A percentile compares a stretch with the other conserved stretches of the same genome.
Conservation (phyloP, 257 asterid genomes). For the Penstemon newberryi region DNA sequence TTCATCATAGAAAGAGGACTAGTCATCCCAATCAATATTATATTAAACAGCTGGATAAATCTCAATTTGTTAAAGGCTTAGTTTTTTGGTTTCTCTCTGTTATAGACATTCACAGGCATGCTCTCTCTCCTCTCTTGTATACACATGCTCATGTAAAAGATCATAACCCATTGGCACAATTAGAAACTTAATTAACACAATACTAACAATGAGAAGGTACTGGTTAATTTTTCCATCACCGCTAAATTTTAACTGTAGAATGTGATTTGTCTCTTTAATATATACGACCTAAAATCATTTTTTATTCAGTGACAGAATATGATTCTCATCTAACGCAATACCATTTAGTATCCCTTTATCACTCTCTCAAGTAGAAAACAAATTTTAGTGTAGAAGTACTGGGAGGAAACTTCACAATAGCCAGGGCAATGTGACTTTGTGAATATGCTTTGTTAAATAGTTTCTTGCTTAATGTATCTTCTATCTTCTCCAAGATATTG, state of each 20-base stretch:
- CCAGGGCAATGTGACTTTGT: neutral
- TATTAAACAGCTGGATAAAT: neutral
- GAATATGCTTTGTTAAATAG: neutral
- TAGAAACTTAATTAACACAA: neutral
- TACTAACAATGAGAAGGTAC: neutral
- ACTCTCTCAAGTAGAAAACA: neutral
- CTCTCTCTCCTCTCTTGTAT: constrained; percentile 10
- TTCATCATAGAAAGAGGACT: too few species aligned
- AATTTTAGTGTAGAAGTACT: neutral
- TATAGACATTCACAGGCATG: too few species aligned
- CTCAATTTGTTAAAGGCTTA: constrained; percentile 4
- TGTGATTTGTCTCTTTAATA: neutral
- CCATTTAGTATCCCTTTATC: constrained; percentile 5
- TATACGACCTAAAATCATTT: neutral
- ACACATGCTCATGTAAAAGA: neutral
- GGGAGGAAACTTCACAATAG: neutral
- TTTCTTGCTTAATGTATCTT: neutral
- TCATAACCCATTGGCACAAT: too few species aligned
- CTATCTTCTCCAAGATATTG: constrained; percentile 18
- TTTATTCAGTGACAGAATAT: neutral
- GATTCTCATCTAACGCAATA: constrained; percentile 8
- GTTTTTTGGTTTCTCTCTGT: neutral
- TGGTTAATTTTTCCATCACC: neutral
- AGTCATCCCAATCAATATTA: too few species aligned
- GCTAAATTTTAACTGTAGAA: constrained; percentile 1